A percentile compares a stretch with the other conserved stretches of the same genome.
These are phyloP conservation scores for Daldinia bambusicola DNA, from an alignment of 495 filamentous ascomycete genomes.

Conservation along the genomic window DNA sequence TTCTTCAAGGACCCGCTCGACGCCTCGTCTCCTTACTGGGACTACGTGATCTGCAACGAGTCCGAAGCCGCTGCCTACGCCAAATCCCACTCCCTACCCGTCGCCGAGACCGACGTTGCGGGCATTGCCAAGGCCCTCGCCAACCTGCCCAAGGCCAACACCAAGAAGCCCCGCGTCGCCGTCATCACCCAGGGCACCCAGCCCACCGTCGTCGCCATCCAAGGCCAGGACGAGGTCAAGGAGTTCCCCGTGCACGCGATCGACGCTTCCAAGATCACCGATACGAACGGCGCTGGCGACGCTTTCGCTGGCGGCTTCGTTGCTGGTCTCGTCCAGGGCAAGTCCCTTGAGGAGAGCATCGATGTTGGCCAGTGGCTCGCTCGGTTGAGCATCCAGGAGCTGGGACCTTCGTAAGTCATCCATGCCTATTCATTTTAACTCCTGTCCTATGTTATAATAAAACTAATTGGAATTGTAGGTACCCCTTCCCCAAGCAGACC, in stretches of 20 bases:
- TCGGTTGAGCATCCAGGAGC: constrained; percentile 86
- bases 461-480: constrained; percentile 58
- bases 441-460: no score
- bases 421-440: background rate
- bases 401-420: constrained; percentile 88
- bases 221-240: constrained; percentile 74
- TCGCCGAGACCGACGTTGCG: constrained; percentile 76
- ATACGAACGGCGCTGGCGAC: constrained; percentile 97
- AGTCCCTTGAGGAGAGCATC: constrained; percentile 76
- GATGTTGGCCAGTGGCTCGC: constrained; percentile 98
- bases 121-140: constrained; percentile 89
- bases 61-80: constrained; percentile 89
- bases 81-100: constrained; percentile 72
- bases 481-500: constrained; percentile 83
- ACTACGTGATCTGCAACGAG: constrained; percentile 98
- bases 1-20: constrained; percentile 98
- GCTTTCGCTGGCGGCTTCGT: constrained; percentile 95
- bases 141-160: constrained; percentile 90
- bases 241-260: constrained; percentile 84
- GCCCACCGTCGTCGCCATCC: constrained; percentile 82
- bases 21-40: constrained; percentile 85
- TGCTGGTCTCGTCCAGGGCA: constrained; percentile 86
- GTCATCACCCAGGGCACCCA: constrained; percentile 95
- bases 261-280: constrained; percentile 77
- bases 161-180: constrained; percentile 77